Conservation (phyloP, 2,329 filamentous ascomycete genomes). For the Parafenestella ontariensis region DNA sequence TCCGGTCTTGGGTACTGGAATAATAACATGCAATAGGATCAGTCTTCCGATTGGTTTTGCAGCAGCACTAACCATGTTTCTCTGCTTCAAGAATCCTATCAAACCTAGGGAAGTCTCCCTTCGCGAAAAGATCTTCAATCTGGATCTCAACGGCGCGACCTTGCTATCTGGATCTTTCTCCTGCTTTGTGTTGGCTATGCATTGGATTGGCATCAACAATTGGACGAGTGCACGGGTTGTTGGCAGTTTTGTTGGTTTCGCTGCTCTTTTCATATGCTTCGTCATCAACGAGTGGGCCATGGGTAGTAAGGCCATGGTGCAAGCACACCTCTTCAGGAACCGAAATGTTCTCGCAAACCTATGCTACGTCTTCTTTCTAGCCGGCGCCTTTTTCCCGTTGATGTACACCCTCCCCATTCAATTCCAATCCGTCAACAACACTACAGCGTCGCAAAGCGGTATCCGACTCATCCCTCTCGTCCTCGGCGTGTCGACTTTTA, state of each 20-base stretch:
- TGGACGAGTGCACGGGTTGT: slow-evolving; percentile 59
- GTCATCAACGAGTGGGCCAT: slow-evolving; percentile 35
- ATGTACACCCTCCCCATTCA: slow-evolving; percentile 39
- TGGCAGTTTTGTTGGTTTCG: slow-evolving; percentile 57
- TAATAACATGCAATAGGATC: slow-evolving; percentile 39
- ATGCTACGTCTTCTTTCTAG: slow-evolving; percentile 31
- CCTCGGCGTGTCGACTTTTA: slow-evolving; percentile 35
- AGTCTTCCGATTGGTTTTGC: slow-evolving; percentile 53
- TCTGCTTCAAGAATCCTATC: slow-evolving; percentile 29
- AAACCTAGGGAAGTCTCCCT: slow-evolving; percentile 16
- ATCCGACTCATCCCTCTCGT: slow-evolving; percentile 38
- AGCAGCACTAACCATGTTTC: slow-evolving; percentile 32
- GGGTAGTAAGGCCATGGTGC: slow-evolving; percentile 37
- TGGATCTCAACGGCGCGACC: slow-evolving; percentile 33
- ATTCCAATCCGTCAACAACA: slow-evolving; percentile 37
- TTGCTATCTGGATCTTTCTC: slow-evolving; percentile 26
- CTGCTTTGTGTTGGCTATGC: slow-evolving; percentile 39
- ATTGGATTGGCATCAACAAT: slow-evolving; percentile 36
- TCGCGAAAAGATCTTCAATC: slow-evolving; percentile 27
- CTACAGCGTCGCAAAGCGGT: slow-evolving; percentile 34
- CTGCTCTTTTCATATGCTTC: slow-evolving; percentile 54
- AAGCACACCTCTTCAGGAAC: slow-evolving; percentile 29
- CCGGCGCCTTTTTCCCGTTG: slow-evolving; percentile 37
- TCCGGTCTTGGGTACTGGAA: background rate
- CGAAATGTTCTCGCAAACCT: slow-evolving; percentile 21